Percentiles rank a stretch among this genome's conserved stretches.
Evolutionary conservation across 1,284 basidiomycete species (phyloP).

Genomic region (Mycena citricolor): DNA sequence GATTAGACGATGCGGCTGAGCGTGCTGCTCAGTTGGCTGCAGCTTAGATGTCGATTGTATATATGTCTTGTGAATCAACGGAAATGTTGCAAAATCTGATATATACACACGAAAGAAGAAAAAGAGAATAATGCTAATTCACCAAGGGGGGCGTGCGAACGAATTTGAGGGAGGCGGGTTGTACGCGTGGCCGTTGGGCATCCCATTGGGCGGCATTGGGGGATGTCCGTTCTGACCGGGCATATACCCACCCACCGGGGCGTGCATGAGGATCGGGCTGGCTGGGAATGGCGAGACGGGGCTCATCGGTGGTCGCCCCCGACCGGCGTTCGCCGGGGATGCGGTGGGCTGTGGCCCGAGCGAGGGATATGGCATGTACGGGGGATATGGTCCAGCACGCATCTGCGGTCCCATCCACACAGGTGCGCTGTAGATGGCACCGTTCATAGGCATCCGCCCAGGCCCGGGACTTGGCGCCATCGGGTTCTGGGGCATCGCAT

Average conservation of each 20-base stretch:
- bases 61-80: too few relatives aligned
- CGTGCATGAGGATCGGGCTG: conserved; percentile 68
- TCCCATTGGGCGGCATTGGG: conserved; percentile 33
- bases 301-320: conserved; percentile 59
- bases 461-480: conserved; percentile 63
- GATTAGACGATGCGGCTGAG: conserved; percentile 82
- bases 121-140: not conserved
- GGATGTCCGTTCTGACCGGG: conserved; percentile 41
- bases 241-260: conserved; percentile 38
- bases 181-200: conserved; percentile 26
- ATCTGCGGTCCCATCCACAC: conserved; percentile 65
- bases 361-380: conserved; percentile 61
- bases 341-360: conserved; percentile 42
- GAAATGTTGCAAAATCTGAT: not conserved
- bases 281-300: conserved; percentile 65
- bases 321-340: conserved; percentile 45
- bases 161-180: conserved; percentile 36
- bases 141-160: conserved; percentile 45
- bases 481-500: conserved; percentile 35
- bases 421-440: conserved; percentile 57
- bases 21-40: conserved; percentile 76
- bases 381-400: conserved; percentile 62
- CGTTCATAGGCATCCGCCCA: conserved; percentile 57
- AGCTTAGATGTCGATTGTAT: conserved; percentile 30
- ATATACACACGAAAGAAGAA: not conserved